Conservation (phyloP, 768 basidiomycete species). For the Hericium rajendrae region DNA sequence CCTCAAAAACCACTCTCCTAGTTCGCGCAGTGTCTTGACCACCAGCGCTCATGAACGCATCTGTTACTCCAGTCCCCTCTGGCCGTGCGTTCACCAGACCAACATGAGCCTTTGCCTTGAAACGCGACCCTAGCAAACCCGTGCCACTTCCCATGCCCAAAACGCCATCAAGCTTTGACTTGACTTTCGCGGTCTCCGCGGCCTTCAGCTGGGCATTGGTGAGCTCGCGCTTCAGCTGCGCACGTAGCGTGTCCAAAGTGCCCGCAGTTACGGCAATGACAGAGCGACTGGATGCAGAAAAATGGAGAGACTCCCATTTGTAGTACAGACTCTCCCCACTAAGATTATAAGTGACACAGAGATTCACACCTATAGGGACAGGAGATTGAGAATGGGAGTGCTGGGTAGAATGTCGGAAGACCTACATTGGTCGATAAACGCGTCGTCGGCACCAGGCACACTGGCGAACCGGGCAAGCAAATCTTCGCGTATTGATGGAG, state of each 20-base stretch:
- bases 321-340: slow-evolving; percentile 44
- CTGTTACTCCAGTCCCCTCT: not conserved
- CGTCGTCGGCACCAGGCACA: slow-evolving; percentile 5
- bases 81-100: not conserved
- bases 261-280: slow-evolving; percentile 7
- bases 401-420: not conserved
- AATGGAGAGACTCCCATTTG: slow-evolving; percentile 52
- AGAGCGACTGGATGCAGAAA: not conserved
- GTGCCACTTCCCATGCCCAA: not conserved
- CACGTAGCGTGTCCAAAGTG: not conserved
- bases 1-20: slow-evolving; percentile 22
- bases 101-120: not conserved
- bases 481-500: not conserved
- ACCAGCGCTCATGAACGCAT: not conserved
- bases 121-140: not conserved
- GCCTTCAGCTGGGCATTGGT: not conserved
- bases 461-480: not conserved
- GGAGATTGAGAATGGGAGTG: not conserved
- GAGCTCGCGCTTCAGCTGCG: slow-evolving; percentile 1
- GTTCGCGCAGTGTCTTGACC: slow-evolving; percentile 4
- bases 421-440: slow-evolving; percentile 11
- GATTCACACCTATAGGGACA: slow-evolving; percentile 37
- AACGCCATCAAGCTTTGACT: not conserved
- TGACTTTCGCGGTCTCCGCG: not conserved
- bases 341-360: slow-evolving; percentile 57